phyloP scores from a whole-genome alignment of 305 asterid species.

The Salvia sclarea region DNA sequence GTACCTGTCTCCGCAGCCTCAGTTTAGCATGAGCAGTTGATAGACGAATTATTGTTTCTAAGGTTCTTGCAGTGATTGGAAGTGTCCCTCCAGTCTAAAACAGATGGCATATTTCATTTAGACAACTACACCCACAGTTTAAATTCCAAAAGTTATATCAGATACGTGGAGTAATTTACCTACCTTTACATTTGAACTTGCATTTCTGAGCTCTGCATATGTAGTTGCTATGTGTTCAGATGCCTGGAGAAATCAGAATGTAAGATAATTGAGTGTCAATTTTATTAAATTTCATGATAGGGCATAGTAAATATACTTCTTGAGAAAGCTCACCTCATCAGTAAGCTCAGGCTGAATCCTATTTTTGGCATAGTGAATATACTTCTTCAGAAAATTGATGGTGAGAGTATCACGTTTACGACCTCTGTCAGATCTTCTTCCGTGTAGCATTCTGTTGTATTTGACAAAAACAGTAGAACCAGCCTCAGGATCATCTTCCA shows the following conservation, averaged over 20 bases:
- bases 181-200: constrained; percentile 85
- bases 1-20: constrained; percentile 88
- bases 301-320: constrained; percentile 1
- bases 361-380: constrained; percentile 84
- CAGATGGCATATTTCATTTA: constrained; percentile 14
- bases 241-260: constrained; percentile 59
- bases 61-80: constrained; percentile 96
- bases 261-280: background rate
- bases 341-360: constrained; percentile 96
- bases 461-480: constrained; percentile 80
- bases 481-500: constrained; percentile 66
- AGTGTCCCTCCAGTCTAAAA: constrained; percentile 90
- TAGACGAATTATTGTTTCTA: constrained; percentile 91
- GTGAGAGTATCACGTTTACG: constrained; percentile 78
- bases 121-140: constrained; percentile 12
- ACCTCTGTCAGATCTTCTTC: constrained; percentile 53
- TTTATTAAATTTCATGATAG: background rate
- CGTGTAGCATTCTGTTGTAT: constrained; percentile 87
- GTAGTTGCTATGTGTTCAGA: constrained; percentile 93
- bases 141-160: constrained; percentile 21
- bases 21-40: constrained; percentile 98
- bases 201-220: constrained; percentile 90
- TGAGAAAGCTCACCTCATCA: constrained; percentile 65
- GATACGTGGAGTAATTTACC: constrained; percentile 26
- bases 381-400: constrained; percentile 87